Evolutionary conservation across 176 grass and related monocot genomes (phyloP).

Genomic region (Areca catechu): DNA sequence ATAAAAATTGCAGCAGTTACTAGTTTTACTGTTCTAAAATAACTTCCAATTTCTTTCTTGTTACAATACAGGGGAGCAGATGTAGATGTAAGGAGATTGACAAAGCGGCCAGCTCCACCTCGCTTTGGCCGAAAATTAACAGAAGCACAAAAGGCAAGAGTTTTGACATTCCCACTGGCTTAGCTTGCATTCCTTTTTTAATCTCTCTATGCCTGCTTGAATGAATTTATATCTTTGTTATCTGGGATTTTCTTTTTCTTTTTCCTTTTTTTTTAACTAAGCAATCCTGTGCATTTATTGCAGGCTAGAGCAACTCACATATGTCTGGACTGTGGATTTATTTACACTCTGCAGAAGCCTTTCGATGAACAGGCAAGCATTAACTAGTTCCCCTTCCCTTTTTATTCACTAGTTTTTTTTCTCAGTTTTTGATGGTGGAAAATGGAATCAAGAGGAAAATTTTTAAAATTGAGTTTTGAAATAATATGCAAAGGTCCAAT

Average conservation of each 20-base stretch:
- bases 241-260: not conserved
- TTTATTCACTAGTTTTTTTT: too few species aligned
- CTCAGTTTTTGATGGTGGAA: too few species aligned
- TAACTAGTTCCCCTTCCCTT: not conserved
- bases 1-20: too few species aligned
- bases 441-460: too few species aligned
- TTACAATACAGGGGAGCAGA: conserved; percentile 33
- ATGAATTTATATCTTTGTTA: too few species aligned
- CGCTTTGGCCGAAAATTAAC: conserved; percentile 70
- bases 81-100: conserved; percentile 79
- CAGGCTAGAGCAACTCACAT: conserved; percentile 95
- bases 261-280: not conserved
- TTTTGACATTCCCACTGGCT: too few species aligned
- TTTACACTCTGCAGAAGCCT: conserved; percentile 83
- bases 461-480: too few species aligned
- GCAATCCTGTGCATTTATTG: conserved; percentile 6
- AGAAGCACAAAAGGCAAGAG: conserved; percentile 73
- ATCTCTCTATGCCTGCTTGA: too few species aligned
- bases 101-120: conserved; percentile 79
- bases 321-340: conserved; percentile 89
- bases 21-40: too few species aligned
- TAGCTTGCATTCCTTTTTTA: too few species aligned
- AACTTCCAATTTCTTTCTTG: too few species aligned
- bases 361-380: conserved; percentile 79
- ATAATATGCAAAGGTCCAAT: too few species aligned